A percentile compares a stretch with the other conserved stretches of the same genome.
phyloP scores from a whole-genome alignment of 164 flowering plant genomes.

The Akebia trifoliata region DNA sequence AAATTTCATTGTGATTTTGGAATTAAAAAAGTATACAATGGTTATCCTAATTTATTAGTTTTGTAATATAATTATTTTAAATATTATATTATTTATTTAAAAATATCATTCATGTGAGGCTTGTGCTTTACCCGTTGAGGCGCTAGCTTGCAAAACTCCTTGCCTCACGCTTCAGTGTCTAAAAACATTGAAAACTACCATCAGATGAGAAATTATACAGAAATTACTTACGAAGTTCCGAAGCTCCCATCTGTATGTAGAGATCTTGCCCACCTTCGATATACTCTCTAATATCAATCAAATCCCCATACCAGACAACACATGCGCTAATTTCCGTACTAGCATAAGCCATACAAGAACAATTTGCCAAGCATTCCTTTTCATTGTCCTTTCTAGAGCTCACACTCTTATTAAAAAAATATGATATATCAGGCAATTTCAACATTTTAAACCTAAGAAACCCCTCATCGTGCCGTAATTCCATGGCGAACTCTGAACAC shows the following conservation, averaged over 20 bases:
- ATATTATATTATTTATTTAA: too few relatives aligned
- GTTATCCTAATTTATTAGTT: too few relatives aligned
- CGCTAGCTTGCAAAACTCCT: too few relatives aligned
- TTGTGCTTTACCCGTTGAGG: too few relatives aligned
- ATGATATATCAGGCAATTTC: slow-evolving; percentile 10
- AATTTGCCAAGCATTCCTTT: slow-evolving; percentile 1
- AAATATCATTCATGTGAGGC: too few relatives aligned
- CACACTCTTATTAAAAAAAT: neutral
- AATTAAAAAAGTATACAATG: too few relatives aligned
- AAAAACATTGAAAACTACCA: neutral
- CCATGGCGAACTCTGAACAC: slow-evolving; percentile 8
- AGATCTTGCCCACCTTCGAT: slow-evolving; percentile 4
- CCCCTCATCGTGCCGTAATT: neutral
- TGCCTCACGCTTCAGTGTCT: too few relatives aligned
- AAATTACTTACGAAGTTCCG: neutral
- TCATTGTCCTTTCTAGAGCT: neutral
- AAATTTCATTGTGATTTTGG: too few relatives aligned
- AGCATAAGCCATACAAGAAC: slow-evolving; percentile 10
- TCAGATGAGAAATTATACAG: neutral
- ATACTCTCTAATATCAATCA: slow-evolving; percentile 4
- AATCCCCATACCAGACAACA: slow-evolving; percentile 1
- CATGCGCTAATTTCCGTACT: neutral
- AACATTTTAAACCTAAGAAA: slow-evolving; percentile 3
- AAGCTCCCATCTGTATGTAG: neutral
- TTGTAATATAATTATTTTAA: too few relatives aligned